These are phyloP conservation scores for Sphaerulina vaccinii DNA, from an alignment of 2,329 filamentous ascomycete genomes.

Conservation along the genomic window DNA sequence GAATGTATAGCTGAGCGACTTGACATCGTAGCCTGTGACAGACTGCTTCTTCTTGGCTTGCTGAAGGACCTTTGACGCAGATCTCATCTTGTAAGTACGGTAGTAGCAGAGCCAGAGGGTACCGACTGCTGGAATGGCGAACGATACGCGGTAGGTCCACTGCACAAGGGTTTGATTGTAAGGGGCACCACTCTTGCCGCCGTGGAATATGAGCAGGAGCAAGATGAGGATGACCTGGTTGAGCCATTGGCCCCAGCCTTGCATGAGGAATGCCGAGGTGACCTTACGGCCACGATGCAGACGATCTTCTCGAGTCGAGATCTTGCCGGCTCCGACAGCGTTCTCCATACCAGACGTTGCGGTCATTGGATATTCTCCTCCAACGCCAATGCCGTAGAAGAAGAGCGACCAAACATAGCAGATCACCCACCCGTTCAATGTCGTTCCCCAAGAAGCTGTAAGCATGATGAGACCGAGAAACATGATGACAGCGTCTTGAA, in stretches of 20 bases:
- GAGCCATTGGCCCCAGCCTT: constrained; percentile 94
- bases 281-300: constrained; percentile 95
- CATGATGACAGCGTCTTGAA: constrained; percentile 95
- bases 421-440: constrained; percentile 90
- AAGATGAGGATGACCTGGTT: constrained; percentile 91
- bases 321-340: constrained; percentile 76
- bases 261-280: constrained; percentile 95
- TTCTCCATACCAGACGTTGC: constrained; percentile 84
- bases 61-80: constrained; percentile 78
- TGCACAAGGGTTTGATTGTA: constrained; percentile 77
- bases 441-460: constrained; percentile 83
- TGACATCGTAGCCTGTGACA: constrained; percentile 89
- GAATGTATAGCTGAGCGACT: constrained; percentile 75
- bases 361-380: constrained; percentile 95
- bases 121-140: constrained; percentile 84
- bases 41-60: constrained; percentile 80
- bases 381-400: constrained; percentile 74
- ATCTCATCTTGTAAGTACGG: constrained; percentile 90
- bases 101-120: constrained; percentile 96
- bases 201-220: constrained; percentile 84
- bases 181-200: constrained; percentile 69
- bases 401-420: constrained; percentile 95
- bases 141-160: constrained; percentile 89
- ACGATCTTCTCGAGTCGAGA: constrained; percentile 89
- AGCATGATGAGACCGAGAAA: constrained; percentile 89